Evolutionary conservation across 768 basidiomycete species (phyloP), one percentile per base, ranked within the genome.

Genomic region (Coprinellus micaceus): DNA sequence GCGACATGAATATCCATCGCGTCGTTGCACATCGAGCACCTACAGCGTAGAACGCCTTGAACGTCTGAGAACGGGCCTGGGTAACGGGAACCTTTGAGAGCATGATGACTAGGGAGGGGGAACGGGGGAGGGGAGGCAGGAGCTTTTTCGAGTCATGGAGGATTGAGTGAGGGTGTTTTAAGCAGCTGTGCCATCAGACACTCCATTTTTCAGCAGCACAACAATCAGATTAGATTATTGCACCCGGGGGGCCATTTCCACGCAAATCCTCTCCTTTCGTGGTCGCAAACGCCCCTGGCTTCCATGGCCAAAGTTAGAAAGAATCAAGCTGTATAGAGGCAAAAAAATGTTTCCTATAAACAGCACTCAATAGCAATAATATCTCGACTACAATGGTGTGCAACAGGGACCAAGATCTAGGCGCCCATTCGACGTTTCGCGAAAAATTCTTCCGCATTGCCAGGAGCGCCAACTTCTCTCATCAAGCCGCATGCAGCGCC

Each of bases 11-110:
- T 47, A 49, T 58, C 57, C 48, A 33, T 17, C 19, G 52, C 12
- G 56, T 46, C 50, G 44, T 58, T 17, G 13, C 21, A 4, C 28
- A 29, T 43, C 29, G 64, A 64, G 51, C 28, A 75, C 80, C 33
- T 56, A 87, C 84, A 12, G 85, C 81, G 63, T 82, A 83, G 58
- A 76, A 81, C 3, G 84, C 82, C 48, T 70, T 79, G 65, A 74
- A 76, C 1, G 77, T 69, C 29, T 74, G 74, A 21, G 69, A 67
- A 45, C 74, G 75, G 52, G 64, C 71, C 17, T 72, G 57, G 40
- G 29, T 19, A 3, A 39, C 9, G 12, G 70, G 51, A 61, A 62
- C 64, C 57, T 74, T 72, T 45, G 74, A 69, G 33, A 77, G 73
- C 72, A 81, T 78, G 36, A 61, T 56, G 58, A 61, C 56, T 33